phyloP scores from a whole-genome alignment of 2,329 filamentous ascomycete species.

The Chaetothyriales sp. region DNA sequence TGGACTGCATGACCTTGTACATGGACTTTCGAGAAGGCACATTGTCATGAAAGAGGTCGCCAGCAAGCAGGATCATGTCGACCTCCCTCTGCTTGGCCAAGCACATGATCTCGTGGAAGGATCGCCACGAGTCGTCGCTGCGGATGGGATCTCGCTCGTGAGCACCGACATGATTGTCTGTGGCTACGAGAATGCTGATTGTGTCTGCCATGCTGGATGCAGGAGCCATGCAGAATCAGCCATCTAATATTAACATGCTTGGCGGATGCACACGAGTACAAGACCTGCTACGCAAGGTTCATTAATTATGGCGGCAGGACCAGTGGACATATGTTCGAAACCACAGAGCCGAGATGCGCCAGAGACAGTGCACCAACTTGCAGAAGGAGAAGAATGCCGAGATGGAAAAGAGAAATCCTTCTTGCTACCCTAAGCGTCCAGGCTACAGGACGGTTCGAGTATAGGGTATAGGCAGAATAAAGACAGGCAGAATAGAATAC shows the following conservation, averaged over 20 bases:
- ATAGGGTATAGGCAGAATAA: background rate
- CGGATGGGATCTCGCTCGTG: slow-evolving; percentile 84
- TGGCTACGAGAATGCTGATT: slow-evolving; percentile 85
- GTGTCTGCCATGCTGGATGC: slow-evolving; percentile 50
- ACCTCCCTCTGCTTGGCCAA: slow-evolving; percentile 78
- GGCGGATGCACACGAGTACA: background rate
- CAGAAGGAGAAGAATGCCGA: background rate
- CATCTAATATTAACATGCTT: background rate
- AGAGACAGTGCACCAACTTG: background rate
- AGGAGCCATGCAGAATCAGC: background rate
- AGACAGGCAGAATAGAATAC: background rate
- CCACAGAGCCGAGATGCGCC: too few species aligned
- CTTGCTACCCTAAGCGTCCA: background rate
- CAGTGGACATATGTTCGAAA: background rate
- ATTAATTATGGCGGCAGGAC: background rate
- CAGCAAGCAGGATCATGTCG: slow-evolving; percentile 91
- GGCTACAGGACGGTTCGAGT: too few species aligned
- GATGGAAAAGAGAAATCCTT: background rate
- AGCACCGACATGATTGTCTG: slow-evolving; percentile 96
- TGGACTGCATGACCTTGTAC: slow-evolving; percentile 91
- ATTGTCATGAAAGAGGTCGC: slow-evolving; percentile 96
- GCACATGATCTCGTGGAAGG: slow-evolving; percentile 89
- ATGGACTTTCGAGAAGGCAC: slow-evolving; percentile 90
- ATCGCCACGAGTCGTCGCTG: slow-evolving; percentile 94
- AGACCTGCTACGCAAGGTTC: background rate